Evolutionary conservation across 768 basidiomycete genomes (phyloP), one percentile per base, ranked within the genome.

Genomic region (Zangia roseola): DNA sequence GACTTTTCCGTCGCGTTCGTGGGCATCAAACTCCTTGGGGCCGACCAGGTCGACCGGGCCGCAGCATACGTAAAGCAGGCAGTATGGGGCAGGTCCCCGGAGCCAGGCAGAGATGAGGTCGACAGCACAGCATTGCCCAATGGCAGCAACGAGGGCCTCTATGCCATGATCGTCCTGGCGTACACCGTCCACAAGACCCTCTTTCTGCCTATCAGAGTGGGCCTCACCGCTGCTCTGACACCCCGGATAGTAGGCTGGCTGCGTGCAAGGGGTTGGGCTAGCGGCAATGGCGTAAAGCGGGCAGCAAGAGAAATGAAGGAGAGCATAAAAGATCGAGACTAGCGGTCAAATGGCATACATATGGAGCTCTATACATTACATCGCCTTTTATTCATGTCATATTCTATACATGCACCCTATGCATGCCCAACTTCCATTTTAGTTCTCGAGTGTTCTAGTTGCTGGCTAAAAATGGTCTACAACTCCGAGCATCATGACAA

Each of bases 161-260:
- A 91, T 68, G 93, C 95, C 23, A 94, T 97, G 83, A 69, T 97
- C 23, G 81, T 91, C 0, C 74, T 98, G 58, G 95, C 97, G 4
- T 99, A 94, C 69, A 87, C 89, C 17, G 82, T 99, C 44, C 97
- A 99, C 80, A 99, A 99, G 73, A 95, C 91, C 0, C 62, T 92
- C 2, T 89, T 97, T 63, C 65, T 98, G 19, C 97, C 97, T 9
- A 68, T 99, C 20, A 76, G 97, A 34, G 81, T 97, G 1, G 97
- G 93, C 0, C 69, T 94, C 53, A 97, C 95, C 0, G 92, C 90
- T 1, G 84, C 83, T 1, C 71, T 90, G 43, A 95, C 94, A 0
- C 94, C 94, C 1, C 78, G 77, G 55, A 67, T 97, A n/a, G 94
- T 97, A 5, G 76, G 78, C 17, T 95, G 91, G 90, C 70, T 97